Base-by-base conservation (phyloP, 257 asterid genomes). In the Plantago major region DNA sequence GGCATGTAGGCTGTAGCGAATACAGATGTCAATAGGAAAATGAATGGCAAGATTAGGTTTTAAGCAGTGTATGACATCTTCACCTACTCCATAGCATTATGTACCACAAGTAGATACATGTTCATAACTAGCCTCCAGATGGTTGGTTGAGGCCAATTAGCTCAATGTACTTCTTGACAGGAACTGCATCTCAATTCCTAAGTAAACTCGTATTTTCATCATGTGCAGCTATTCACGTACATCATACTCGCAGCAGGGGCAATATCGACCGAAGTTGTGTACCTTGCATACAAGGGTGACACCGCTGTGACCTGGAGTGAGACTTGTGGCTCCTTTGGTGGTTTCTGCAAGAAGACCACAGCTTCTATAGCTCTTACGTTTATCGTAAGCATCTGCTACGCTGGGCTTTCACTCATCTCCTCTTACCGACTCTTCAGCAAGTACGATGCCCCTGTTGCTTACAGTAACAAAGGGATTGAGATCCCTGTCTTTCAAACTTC, bases 361-460 rank as follows among this genome's bases (percentile, higher is more conserved):
- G 84, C 87, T 1, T 82, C 98, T 0, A 63, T 84, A 0, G 82
- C 80, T 15, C 69, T 88, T 7, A 88, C 94, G 3, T 91, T 91
- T 54, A 16, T 81, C 0, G 95, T 78, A 9, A 75, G 79, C 19
- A 82, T 91, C 11, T 85, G 92, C 67, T 85, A 88, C 57, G 85
- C 83, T 2, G 88, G 73, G 54, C 86, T 88, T 2, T 82, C 96
- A 0, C 71, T 91, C 50, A 73, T 91, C 43, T 88, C 95, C 4
- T 85, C 96, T 3, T 84, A 85, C 42, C 79, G 94, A 44, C 91
- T 91, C 37, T 91, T 91, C 78, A 84, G 84, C 94, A 88, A 88
- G 51, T 91, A 76, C 44, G 98, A 88, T 45, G 80, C 95, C 28
- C 96, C 98, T 0, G 49, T 81, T 33, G 79, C 81, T 14, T 70